phyloP scores from a whole-genome alignment of 371 early-diverging fungal species.

The Rhizopus stolonifer region DNA sequence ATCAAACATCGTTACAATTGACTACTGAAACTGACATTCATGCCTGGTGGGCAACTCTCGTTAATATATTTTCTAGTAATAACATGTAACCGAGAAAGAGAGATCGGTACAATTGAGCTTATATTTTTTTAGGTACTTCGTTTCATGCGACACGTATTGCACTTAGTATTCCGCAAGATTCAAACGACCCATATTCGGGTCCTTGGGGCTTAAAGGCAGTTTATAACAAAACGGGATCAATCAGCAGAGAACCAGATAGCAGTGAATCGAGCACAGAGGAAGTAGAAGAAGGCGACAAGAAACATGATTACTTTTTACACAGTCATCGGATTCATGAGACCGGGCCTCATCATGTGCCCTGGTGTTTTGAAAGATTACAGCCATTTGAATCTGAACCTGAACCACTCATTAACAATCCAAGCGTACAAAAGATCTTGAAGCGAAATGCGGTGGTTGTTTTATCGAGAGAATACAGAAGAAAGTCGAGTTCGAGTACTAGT shows the following conservation, averaged over 20 bases:
- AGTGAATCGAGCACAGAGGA: conserved; percentile 9
- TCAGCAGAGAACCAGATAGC: conserved; percentile 15
- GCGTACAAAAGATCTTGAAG: conserved; percentile 50
- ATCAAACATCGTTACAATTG: conserved; percentile 44
- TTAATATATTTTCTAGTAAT: conserved; percentile 37
- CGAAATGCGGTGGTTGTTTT: conserved; percentile 53
- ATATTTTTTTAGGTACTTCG: conserved; percentile 19
- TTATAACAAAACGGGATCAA: conserved; percentile 33
- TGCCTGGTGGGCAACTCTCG: conserved; percentile 47
- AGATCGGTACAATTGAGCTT: neutral
- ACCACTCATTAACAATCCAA: conserved; percentile 53
- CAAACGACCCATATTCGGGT: conserved; percentile 45
- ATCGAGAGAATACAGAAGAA: conserved; percentile 54
- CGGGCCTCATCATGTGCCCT: conserved; percentile 27
- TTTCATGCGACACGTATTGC: conserved; percentile 46
- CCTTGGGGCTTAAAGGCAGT: conserved; percentile 55
- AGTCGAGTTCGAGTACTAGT: conserved; percentile 12
- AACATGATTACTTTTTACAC: conserved; percentile 37
- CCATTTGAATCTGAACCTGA: conserved; percentile 58
- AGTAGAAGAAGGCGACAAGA: conserved; percentile 6
- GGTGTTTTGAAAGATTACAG: conserved; percentile 56
- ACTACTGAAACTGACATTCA: conserved; percentile 44
- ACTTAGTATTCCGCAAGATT: conserved; percentile 49
- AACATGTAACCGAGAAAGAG: neutral
- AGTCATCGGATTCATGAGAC: conserved; percentile 21